Evolutionary conservation across 441 rosid species (phyloP), one percentile per base, ranked within the genome.

Genomic region (Cnidoscolus chayamansa): DNA sequence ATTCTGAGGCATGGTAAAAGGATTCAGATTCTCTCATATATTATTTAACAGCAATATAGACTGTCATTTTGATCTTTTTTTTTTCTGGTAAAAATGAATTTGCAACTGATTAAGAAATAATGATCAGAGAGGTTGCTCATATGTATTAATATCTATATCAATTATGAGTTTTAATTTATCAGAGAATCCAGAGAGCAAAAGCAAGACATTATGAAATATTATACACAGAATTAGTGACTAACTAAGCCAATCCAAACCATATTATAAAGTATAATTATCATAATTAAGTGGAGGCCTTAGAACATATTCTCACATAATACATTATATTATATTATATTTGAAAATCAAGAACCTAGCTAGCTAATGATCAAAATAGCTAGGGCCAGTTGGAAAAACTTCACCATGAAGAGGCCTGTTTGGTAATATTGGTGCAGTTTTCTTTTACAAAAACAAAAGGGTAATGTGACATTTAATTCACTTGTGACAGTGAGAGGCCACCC

Each of bases 161-260:
- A 40, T 40, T 40, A 40, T 40, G 45, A 25, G 25, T 25, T 25
- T 25, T 25, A 25, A 25, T 25, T 25, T 25, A 25, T 25, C 25
- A 25, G 25, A 25, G 25, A 25, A 25, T 25, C 25, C 25, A 25
- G 25, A 25, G 25, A 25, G 25, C 25, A 25, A 25, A 25, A 25
- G 25, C 25, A 25, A 25, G 25, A 25, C 25, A 40, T 10, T 16
- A 16, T 3, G 9, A 67, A 13, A 15, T n/a, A 30, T 53, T 37
- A 32, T 13, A n/a, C 72, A 25, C 20, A 58, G 64, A 59, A 70
- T 58, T 31, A 20, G 40, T 25, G 32, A 63, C 72, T 68, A 56
- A 68, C 5, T 35, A 35, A 35, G 45, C 45, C 6, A 7, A 12
- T 47, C 11, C 50, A 11, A 54, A n/a, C 25, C 30, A 37, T 13